These are phyloP conservation scores for Citeromyces matritensis DNA, from an alignment of 805 yeast species.

Conservation along the genomic window DNA sequence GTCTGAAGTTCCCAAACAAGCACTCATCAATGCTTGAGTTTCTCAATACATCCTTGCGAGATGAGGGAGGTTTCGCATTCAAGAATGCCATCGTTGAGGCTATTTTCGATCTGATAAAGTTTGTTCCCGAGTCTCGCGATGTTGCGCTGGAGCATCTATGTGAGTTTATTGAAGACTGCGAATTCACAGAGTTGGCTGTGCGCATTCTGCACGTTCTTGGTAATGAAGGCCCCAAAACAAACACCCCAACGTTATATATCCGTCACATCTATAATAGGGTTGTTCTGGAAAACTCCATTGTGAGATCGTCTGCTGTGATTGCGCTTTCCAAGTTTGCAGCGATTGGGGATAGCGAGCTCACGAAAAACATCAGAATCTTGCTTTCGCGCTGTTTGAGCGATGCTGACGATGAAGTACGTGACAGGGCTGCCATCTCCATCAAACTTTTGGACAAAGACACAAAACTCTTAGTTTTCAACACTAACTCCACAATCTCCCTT, in stretches of 20 bases:
- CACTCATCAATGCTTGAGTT: slow-evolving; percentile 72
- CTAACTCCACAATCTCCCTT: slow-evolving; percentile 39
- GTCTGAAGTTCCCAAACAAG: slow-evolving; percentile 86
- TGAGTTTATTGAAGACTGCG: slow-evolving; percentile 97
- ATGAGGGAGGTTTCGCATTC: slow-evolving; percentile 79
- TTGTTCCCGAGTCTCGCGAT: slow-evolving; percentile 73
- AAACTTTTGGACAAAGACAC: slow-evolving; percentile 26
- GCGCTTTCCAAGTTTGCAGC: slow-evolving; percentile 86
- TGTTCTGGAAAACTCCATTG: slow-evolving; percentile 88
- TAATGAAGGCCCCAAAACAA: slow-evolving; percentile 81
- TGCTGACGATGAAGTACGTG: slow-evolving; percentile 94
- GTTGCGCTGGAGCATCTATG: slow-evolving; percentile 77
- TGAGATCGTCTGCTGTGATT: slow-evolving; percentile 90
- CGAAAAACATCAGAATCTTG: slow-evolving; percentile 57
- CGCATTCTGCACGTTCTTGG: slow-evolving; percentile 86
- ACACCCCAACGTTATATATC: slow-evolving; percentile 79
- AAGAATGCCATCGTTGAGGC: slow-evolving; percentile 88
- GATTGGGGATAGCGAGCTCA: slow-evolving; percentile 52
- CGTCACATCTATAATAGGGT: slow-evolving; percentile 95
- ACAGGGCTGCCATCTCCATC: slow-evolving; percentile 82
- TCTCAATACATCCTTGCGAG: slow-evolving; percentile 71
- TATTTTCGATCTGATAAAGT: slow-evolving; percentile 78
- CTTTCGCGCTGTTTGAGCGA: slow-evolving; percentile 77
- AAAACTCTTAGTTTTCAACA: no score
- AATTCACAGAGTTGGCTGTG: slow-evolving; percentile 86